Evolutionary conservation across 306 rosid genomes (phyloP), one percentile per base, ranked within the genome.

Genomic region (Hippophae gyantsensis): DNA sequence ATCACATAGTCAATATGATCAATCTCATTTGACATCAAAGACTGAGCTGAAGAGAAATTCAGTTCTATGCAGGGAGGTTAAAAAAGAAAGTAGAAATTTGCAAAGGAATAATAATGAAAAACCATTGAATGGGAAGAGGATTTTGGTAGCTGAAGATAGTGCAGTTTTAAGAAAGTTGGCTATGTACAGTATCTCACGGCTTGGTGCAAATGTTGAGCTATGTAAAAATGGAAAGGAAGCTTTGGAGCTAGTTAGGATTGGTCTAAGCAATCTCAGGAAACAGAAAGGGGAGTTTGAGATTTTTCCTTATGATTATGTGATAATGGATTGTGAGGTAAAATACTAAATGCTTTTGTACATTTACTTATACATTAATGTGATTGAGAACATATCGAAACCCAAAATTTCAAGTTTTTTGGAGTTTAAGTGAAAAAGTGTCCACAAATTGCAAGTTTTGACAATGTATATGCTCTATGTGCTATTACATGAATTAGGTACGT

Each of bases 281-380:
- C 54, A 70, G 56, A 54, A 40, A 1, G 74, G 63, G 18, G 51
- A 57, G 45, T 57, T 23, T 45, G 48, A 68, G 26, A 26, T 42
- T 56, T 74, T 66, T 64, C 89, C 95, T 50, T 87, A 74, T 23
- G 86, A 87, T 64, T 87, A 76, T 69, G 78, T 87, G 61, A 59
- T 92, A 43, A 87, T 92, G 96, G 98, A 85, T 42, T 83, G 89
- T 47, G 81, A 81, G 93, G 95, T 85, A 69, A 71, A 27, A 60
- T 6, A 6, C 2, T 40, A 42, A 61, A 26, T 25, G 25, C 40
- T 18, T 18, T 7, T 26, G 25, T 65, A 48, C 6, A 1, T 7
- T 44, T 45, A 38, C 13, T 7, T 26, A 18, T 65, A 48, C 6
- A 1, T 7, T 44, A 47, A 38, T 38, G 13, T 3, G 5, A 11